Conservation (phyloP, 2,329 filamentous ascomycete genomes). For the Aspergillus novoparasiticus region DNA sequence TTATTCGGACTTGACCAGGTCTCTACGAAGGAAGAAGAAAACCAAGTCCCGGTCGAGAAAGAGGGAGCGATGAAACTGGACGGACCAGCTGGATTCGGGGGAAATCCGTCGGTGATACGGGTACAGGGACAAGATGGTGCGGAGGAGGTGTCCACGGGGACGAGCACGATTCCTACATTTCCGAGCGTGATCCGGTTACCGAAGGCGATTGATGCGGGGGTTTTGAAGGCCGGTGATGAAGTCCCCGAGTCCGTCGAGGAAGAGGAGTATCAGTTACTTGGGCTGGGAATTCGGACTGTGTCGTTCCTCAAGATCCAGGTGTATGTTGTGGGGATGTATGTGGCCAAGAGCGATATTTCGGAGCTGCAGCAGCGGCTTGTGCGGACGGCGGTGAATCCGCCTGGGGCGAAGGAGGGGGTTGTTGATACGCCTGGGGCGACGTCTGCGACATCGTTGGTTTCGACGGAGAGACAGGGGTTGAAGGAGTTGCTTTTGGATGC, state of each 20-base stretch:
- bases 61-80: slow-evolving; percentile 40
- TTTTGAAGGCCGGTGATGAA: slow-evolving; percentile 40
- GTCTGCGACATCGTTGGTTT: slow-evolving; percentile 78
- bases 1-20: slow-evolving; percentile 29
- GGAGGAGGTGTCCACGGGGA: slow-evolving; percentile 79
- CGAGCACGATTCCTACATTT: slow-evolving; percentile 76
- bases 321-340: slow-evolving; percentile 91
- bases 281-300: slow-evolving; percentile 84
- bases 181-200: slow-evolving; percentile 71
- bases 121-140: slow-evolving; percentile 59
- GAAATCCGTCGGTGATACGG: slow-evolving; percentile 36
- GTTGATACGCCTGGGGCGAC: slow-evolving; percentile 55
- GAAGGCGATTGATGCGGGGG: slow-evolving; percentile 37
- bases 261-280: slow-evolving; percentile 82
- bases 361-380: slow-evolving; percentile 78
- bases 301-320: slow-evolving; percentile 89
- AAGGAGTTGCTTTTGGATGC: slow-evolving; percentile 70
- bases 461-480: slow-evolving; percentile 76
- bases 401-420: slow-evolving; percentile 20
- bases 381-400: slow-evolving; percentile 60
- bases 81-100: slow-evolving; percentile 42
- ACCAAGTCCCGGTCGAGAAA: slow-evolving; percentile 11
- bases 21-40: slow-evolving; percentile 12
- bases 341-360: slow-evolving; percentile 80
- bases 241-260: slow-evolving; percentile 43